These are phyloP conservation scores for Aspergillus flavus DNA, from an alignment of 2,329 filamentous ascomycete genomes.

Conservation along the genomic window DNA sequence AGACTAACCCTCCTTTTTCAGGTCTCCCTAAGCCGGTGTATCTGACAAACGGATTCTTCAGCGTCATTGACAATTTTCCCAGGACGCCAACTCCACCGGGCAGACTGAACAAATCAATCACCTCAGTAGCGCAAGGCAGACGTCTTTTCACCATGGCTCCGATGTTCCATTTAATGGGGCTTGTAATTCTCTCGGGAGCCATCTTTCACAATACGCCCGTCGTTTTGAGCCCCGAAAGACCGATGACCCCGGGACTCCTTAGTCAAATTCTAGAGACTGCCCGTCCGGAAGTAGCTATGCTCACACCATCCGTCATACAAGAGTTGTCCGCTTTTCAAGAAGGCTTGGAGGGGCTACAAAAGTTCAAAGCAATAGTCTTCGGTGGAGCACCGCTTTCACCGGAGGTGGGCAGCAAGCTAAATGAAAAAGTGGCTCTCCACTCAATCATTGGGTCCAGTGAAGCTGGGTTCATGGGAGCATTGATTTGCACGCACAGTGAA, in stretches of 20 bases:
- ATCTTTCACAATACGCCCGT: background rate
- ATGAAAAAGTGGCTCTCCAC: background rate
- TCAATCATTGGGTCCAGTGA: constrained; percentile 9
- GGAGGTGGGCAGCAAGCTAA: background rate
- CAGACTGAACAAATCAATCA: too few relatives aligned
- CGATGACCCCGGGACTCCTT: background rate
- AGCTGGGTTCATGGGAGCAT: constrained; percentile 9
- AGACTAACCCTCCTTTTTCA: background rate
- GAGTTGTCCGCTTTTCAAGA: background rate
- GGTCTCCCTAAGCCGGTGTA: background rate
- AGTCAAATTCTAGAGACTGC: background rate
- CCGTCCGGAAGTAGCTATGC: background rate
- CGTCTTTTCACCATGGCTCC: background rate
- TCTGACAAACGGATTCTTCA: background rate
- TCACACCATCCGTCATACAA: background rate
- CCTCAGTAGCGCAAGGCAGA: background rate
- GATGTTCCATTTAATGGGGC: background rate
- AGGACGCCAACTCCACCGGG: background rate
- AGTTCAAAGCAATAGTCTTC: background rate
- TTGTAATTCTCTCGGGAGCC: background rate
- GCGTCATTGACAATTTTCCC: background rate
- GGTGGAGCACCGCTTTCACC: background rate
- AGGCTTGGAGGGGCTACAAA: background rate
- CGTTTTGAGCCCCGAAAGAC: background rate
- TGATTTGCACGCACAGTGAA: constrained; percentile 10